phyloP scores from a whole-genome alignment of 31 red algal species.

The Pterothamnion heteromorphum region DNA sequence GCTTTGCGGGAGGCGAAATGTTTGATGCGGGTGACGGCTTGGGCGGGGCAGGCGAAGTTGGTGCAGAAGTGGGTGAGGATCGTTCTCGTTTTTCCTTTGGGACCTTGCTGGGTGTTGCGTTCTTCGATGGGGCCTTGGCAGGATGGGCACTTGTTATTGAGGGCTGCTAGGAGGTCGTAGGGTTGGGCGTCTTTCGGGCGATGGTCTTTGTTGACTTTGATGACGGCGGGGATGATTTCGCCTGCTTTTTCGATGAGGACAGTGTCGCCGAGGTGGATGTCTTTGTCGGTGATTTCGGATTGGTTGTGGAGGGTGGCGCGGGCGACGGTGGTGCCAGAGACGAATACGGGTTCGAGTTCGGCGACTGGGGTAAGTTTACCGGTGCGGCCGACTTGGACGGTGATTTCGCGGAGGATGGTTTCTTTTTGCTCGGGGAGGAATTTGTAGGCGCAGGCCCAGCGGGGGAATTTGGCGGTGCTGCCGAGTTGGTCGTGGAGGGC shows the following conservation, averaged over 20 bases:
- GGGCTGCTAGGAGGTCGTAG: neutral
- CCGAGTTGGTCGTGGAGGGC: conserved; percentile 25
- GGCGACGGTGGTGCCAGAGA: conserved; percentile 39
- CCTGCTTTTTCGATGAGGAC: conserved; percentile 39
- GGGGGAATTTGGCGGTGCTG: neutral
- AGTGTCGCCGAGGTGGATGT: conserved; percentile 43
- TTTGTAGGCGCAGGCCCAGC: conserved; percentile 36
- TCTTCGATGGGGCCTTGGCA: conserved; percentile 31
- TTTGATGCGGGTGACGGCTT: neutral
- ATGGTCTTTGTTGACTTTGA: neutral
- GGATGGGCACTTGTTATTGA: conserved; percentile 37
- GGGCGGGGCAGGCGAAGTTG: conserved; percentile 16
- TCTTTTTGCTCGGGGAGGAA: neutral
- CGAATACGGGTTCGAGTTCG: conserved; percentile 33
- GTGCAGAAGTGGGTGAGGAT: neutral
- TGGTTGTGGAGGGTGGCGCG: conserved; percentile 59
- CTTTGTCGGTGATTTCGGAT: conserved; percentile 19
- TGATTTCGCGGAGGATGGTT: conserved; percentile 23
- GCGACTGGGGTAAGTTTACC: conserved; percentile 62
- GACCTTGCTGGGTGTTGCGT: no score
- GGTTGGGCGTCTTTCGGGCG: neutral
- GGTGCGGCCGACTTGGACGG: conserved; percentile 53
- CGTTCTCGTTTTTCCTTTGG: neutral
- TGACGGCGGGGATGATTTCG: conserved; percentile 55
- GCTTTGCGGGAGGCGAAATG: neutral